Evolutionary conservation across 148 eudicot genomes (phyloP), one percentile per base, ranked within the genome.

Genomic region (Drosera capensis): DNA sequence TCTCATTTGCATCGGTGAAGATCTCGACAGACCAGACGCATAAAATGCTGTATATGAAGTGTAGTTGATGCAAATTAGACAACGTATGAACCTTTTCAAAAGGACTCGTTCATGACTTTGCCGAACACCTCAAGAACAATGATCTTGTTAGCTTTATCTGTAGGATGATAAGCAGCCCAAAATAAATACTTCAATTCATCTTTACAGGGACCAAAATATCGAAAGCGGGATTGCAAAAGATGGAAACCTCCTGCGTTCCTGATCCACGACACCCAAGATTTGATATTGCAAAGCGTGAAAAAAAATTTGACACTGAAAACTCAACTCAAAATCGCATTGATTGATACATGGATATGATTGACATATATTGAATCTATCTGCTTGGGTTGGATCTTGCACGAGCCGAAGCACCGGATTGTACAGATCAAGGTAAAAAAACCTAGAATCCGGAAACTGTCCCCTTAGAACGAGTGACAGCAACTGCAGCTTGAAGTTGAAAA

Each of bases 191-290:
- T 64, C 0, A 72, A 52, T 0, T 49, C 58, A 14, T 65, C 54
- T n/a, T n/a, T n/a, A n/a, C n/a, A n/a, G 1, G 59, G 21, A 44
- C 90, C 71, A 7, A 38, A 13, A 21, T 21, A 3, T 65, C 52
- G 7, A 48, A 57, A 3, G 24, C 25, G 46, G n/a, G n/a, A n/a
- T 67, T 74, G 55, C 95, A 85, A 6, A 77, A 16, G 5, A 66
- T 24, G 1, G 68, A 43, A 4, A 68, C 86, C 37, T 85, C 90
- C 22, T 80, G 0, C 2, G 29, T 19, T 11, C 95, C 95, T 1
- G 78, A 54, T 24, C 90, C 95, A 24, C 95, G 77, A 19, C 95
- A 85, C 2, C 95, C 95, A 25, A 41, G 59, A 43, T 77, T 57
- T 18, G 44, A 57, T 14, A 77, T 54, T 14, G 63, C 46, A 38